Conservation (phyloP, 176 grass and related monocot species). For the Poa annua region DNA sequence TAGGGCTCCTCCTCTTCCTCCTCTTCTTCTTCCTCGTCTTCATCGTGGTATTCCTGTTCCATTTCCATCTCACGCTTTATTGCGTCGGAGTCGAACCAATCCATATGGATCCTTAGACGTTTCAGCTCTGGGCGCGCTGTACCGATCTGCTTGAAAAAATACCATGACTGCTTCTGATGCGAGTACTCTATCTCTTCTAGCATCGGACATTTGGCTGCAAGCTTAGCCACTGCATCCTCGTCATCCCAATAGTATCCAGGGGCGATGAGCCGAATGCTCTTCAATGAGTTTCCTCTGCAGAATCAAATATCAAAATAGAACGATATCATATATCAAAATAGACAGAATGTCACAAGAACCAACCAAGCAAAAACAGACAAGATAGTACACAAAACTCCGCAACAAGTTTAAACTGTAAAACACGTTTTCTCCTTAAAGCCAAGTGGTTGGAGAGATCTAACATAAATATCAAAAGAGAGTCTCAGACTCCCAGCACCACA, state of each 20-base stretch:
- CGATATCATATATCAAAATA: neutral
- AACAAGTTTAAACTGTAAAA: neutral
- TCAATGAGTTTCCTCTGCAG: conserved; percentile 46
- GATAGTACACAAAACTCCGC: neutral
- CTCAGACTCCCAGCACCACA: neutral
- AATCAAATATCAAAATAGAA: neutral
- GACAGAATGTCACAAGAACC: neutral
- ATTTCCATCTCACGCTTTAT: neutral
- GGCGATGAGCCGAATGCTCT: conserved; percentile 46
- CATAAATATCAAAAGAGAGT: neutral
- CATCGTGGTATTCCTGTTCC: neutral
- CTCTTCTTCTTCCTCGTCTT: neutral
- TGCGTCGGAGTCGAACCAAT: conserved; percentile 6
- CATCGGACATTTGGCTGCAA: conserved; percentile 32
- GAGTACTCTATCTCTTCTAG: conserved; percentile 55
- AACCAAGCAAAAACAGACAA: neutral
- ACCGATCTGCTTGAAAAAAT: conserved; percentile 27
- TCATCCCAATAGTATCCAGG: conserved; percentile 7
- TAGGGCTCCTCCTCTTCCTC: neutral
- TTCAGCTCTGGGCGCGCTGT: conserved; percentile 40
- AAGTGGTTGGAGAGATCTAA: neutral
- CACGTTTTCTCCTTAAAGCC: neutral
- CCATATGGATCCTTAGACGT: conserved; percentile 33
- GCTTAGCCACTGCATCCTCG: neutral
- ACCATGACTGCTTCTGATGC: neutral